Conservation (phyloP, 1,284 basidiomycete genomes). For the Anthracocystis panici-leucophaei region DNA sequence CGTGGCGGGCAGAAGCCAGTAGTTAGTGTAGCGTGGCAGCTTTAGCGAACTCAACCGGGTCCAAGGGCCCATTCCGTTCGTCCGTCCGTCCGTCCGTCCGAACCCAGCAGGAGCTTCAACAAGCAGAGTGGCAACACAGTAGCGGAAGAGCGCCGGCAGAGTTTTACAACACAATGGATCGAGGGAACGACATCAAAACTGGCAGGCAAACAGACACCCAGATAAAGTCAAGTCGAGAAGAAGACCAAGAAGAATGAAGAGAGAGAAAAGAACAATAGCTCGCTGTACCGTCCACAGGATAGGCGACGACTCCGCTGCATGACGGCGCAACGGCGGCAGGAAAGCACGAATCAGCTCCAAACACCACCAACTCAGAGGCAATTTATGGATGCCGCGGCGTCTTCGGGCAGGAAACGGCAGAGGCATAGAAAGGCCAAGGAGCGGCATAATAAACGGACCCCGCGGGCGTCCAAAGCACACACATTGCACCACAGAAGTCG, state of each 20-base stretch:
- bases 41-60: not conserved
- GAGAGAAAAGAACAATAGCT: not conserved
- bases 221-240: too few relatives aligned
- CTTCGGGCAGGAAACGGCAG: not conserved
- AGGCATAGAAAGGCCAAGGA: not conserved
- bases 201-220: conserved; percentile 1
- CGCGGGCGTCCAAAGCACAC: not conserved
- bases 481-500: not conserved
- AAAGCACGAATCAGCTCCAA: not conserved
- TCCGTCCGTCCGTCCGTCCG: not conserved
- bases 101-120: not conserved
- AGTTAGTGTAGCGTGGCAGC: not conserved
- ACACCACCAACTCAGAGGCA: not conserved
- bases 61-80: conserved; percentile 1
- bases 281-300: not conserved
- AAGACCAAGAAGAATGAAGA: too few relatives aligned
- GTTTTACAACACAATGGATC: not conserved
- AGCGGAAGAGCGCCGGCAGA: not conserved
- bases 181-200: not conserved
- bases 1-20: conserved; percentile 2
- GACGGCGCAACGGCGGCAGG: conserved; percentile 3
- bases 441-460: not conserved
- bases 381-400: too few relatives aligned
- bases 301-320: not conserved
- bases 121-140: not conserved